These are phyloP conservation scores for Cubamyces sp. DNA, from an alignment of 768 basidiomycete genomes.

Conservation along the genomic window DNA sequence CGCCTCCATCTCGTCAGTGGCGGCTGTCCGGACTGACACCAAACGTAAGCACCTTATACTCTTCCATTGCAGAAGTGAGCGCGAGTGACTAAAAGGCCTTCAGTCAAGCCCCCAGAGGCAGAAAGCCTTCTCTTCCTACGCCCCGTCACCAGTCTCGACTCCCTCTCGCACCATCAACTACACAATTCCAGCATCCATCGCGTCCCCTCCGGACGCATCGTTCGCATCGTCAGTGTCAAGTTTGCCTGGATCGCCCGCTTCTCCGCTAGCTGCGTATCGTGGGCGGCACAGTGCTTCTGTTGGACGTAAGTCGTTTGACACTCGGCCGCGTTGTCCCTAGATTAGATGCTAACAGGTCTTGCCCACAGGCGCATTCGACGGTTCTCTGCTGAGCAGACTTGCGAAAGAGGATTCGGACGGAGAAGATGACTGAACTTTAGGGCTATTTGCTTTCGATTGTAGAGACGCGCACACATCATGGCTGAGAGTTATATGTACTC, in stretches of 20 bases:
- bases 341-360: background rate
- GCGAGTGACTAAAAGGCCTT: background rate
- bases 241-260: conserved; percentile 28
- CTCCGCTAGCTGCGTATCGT: conserved; percentile 42
- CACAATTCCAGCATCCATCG: conserved; percentile 33
- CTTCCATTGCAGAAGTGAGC: conserved; percentile 19
- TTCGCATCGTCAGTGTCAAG: conserved; percentile 38
- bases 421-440: conserved; percentile 15
- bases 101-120: conserved; percentile 34
- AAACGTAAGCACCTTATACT: conserved; percentile 16
- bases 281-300: conserved; percentile 41
- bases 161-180: conserved; percentile 39
- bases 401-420: conserved; percentile 30
- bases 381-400: conserved; percentile 29
- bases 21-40: conserved; percentile 25
- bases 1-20: conserved; percentile 28
- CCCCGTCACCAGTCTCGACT: conserved; percentile 43
- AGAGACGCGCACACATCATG: too few species aligned
- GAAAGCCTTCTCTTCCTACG: conserved; percentile 35
- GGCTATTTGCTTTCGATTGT: background rate
- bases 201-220: conserved; percentile 37
- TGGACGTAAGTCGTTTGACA: conserved; percentile 40
- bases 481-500: too few species aligned
- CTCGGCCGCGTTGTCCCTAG: background rate
- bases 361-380: conserved; percentile 34